Percentiles rank a stretch among this genome's conserved stretches.
phyloP scores from a whole-genome alignment of 169 alveolate genomes.

The Cryptosporidium parvum region DNA sequence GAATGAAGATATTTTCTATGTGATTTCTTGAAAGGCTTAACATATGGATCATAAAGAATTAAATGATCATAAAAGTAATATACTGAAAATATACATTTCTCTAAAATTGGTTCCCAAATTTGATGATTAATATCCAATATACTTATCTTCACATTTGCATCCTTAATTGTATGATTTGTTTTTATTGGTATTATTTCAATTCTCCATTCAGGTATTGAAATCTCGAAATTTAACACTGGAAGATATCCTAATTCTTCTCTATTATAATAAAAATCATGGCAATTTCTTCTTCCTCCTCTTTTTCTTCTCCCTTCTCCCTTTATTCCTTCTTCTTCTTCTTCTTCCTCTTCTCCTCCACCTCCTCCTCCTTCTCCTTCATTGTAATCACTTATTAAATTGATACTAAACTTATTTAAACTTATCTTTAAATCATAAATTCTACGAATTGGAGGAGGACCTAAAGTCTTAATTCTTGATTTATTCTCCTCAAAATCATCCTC shows the following conservation, averaged over 20 bases:
- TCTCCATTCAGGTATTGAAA: conserved; percentile 47
- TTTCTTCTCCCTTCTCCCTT: not conserved
- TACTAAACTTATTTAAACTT: not conserved
- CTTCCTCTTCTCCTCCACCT: too few species aligned
- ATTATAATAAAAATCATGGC: not conserved
- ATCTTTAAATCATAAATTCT: conserved; percentile 38
- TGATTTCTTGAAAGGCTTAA: conserved; percentile 38
- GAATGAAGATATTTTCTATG: conserved; percentile 53
- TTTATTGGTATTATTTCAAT: conserved; percentile 57
- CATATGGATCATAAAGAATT: conserved; percentile 71
- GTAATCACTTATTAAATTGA: conserved; percentile 12
- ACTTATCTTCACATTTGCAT: conserved; percentile 11
- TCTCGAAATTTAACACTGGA: conserved; percentile 35
- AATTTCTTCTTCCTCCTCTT: not conserved
- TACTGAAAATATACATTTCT: conserved; percentile 43
- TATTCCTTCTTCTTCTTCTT: not conserved
- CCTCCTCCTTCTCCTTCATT: not conserved
- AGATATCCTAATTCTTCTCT: not conserved
- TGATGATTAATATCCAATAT: conserved; percentile 49
- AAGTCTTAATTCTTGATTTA: not conserved
- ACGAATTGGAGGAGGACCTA: conserved; percentile 73
- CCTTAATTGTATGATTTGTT: conserved; percentile 53
- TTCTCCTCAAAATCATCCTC: not conserved
- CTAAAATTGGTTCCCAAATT: conserved; percentile 58
- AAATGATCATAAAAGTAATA: conserved; percentile 56